Evolutionary conservation across 768 basidiomycete genomes (phyloP).

Genomic region (Trametes cubensis): DNA sequence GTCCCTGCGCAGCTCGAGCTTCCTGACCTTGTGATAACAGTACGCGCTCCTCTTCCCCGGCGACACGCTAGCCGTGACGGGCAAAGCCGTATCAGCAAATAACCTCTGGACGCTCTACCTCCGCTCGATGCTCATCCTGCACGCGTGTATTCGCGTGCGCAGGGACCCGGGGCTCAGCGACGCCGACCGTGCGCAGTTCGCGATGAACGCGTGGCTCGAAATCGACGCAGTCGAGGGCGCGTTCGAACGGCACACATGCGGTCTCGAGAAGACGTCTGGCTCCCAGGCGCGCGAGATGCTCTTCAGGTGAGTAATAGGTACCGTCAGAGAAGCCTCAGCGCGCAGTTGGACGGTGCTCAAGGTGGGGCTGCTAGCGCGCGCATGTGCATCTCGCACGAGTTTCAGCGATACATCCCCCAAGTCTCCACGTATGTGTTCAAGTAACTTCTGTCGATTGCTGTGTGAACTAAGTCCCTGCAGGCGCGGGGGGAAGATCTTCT

Average conservation of each 20-base stretch:
- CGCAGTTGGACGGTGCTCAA: no score
- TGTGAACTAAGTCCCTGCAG: neutral
- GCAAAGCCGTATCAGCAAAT: constrained; percentile 51
- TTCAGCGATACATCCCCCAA: constrained; percentile 62
- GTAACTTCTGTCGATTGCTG: neutral
- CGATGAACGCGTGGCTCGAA: constrained; percentile 69
- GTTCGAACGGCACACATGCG: constrained; percentile 65
- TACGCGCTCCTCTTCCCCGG: constrained; percentile 73
- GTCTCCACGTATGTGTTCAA: constrained; percentile 49
- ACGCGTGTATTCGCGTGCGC: constrained; percentile 66
- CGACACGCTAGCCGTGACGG: constrained; percentile 47
- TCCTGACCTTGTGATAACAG: constrained; percentile 36
- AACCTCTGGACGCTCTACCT: constrained; percentile 78
- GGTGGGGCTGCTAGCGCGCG: constrained; percentile 49
- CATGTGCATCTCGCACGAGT: constrained; percentile 70
- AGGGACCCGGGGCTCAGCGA: constrained; percentile 44
- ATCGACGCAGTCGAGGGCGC: constrained; percentile 64
- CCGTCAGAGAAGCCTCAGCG: no score
- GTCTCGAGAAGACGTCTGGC: constrained; percentile 65
- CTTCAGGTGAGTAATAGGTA: constrained; percentile 65
- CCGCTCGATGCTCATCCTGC: constrained; percentile 70
- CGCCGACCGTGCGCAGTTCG: constrained; percentile 60
- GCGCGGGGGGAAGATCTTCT: constrained; percentile 22
- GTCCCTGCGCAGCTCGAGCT: neutral
- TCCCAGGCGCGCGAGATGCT: constrained; percentile 73